These are phyloP conservation scores for Ascochyta fabae DNA, from an alignment of 2,329 filamentous ascomycete species.

Conservation along the genomic window DNA sequence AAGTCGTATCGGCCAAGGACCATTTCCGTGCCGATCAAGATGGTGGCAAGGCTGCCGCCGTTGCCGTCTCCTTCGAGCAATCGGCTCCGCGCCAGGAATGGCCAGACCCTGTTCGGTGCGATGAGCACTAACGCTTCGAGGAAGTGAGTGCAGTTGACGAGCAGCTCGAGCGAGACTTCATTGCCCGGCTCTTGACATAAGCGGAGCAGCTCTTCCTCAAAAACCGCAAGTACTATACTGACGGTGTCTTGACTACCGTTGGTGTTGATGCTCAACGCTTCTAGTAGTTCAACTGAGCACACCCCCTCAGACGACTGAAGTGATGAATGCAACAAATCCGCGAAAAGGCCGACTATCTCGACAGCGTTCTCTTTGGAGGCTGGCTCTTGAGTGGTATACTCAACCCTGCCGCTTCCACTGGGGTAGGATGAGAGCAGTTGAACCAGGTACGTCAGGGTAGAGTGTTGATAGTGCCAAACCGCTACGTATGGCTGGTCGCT, in stretches of 20 bases:
- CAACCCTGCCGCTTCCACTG: conserved; percentile 58
- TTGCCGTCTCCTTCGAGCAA: conserved; percentile 79
- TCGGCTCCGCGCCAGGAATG: conserved; percentile 81
- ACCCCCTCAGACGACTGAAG: conserved; percentile 37
- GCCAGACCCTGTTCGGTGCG: conserved; percentile 88
- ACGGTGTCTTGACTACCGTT: conserved; percentile 74
- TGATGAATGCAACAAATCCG: conserved; percentile 66
- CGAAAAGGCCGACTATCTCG: conserved; percentile 77
- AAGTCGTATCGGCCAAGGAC: conserved; percentile 78
- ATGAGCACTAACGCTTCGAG: conserved; percentile 72
- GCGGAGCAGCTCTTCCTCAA: conserved; percentile 70
- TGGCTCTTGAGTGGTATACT: conserved; percentile 54
- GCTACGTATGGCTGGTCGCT: conserved; percentile 73
- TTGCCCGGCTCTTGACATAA: conserved; percentile 61
- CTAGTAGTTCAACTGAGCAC: conserved; percentile 39
- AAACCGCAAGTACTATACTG: conserved; percentile 80
- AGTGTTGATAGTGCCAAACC: conserved; percentile 77
- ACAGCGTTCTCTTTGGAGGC: conserved; percentile 68
- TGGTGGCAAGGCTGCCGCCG: conserved; percentile 75
- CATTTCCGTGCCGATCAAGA: conserved; percentile 84
- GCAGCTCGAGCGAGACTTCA: conserved; percentile 69
- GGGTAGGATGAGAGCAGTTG: conserved; percentile 74
- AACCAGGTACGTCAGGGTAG: conserved; percentile 78
- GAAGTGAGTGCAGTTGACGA: conserved; percentile 81
- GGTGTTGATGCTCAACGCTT: conserved; percentile 47